phyloP scores from a whole-genome alignment of 2,329 filamentous ascomycete genomes.

The Colletotrichum salicis region DNA sequence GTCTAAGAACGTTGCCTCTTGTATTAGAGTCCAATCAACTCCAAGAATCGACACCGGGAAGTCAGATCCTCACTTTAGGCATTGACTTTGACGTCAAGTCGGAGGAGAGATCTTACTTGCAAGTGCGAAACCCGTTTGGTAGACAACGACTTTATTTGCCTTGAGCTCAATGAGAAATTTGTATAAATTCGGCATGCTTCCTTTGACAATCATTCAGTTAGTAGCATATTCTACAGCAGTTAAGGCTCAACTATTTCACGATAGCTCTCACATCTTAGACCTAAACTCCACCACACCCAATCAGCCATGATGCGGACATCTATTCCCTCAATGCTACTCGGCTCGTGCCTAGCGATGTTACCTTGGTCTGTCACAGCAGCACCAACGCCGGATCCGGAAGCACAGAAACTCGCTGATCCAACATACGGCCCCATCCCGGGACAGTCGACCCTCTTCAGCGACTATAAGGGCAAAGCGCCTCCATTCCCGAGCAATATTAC shows the following conservation, averaged over 20 bases:
- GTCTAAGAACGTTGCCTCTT: not conserved
- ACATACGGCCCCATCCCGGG: not conserved
- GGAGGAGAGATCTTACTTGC: not conserved
- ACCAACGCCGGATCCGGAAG: not conserved
- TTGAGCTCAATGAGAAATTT: not conserved
- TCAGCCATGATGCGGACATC: not conserved
- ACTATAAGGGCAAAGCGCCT: not conserved
- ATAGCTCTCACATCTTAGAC: too few relatives aligned
- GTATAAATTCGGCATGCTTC: not conserved
- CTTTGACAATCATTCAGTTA: not conserved
- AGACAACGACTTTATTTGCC: not conserved
- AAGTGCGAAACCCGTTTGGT: not conserved
- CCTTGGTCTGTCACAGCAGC: not conserved
- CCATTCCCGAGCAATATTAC: not conserved
- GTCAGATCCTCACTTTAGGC: not conserved
- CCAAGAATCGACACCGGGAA: not conserved
- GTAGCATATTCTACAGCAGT: not conserved
- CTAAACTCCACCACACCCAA: not conserved
- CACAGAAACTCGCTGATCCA: not conserved
- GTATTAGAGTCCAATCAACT: not conserved
- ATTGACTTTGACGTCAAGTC: not conserved
- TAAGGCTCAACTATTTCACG: not conserved
- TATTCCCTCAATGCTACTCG: not conserved
- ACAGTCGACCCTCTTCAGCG: not conserved
- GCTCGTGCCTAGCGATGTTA: not conserved